Conservation (phyloP, 2,329 filamentous ascomycete species). For the Ascochyta viciae-villosae region DNA sequence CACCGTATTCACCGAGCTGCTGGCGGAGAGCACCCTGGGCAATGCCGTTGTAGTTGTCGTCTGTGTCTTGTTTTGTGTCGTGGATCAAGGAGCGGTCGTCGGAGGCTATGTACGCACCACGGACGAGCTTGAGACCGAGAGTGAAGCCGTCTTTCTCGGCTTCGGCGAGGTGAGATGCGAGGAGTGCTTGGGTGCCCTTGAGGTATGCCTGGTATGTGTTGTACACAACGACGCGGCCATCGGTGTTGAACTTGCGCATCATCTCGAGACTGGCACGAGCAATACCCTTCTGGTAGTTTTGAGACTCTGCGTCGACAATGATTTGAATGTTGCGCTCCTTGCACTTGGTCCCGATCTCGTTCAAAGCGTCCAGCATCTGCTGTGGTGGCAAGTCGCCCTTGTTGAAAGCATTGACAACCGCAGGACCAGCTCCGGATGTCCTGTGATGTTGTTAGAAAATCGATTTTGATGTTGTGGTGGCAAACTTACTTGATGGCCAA, state of each 20-base stretch:
- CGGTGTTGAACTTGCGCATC: slow-evolving; percentile 61
- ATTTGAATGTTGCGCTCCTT: slow-evolving; percentile 53
- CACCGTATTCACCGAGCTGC: slow-evolving; percentile 34
- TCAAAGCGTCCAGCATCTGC: slow-evolving; percentile 54
- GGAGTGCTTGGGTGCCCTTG: slow-evolving; percentile 53
- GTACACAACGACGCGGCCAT: slow-evolving; percentile 68
- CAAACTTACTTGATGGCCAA: slow-evolving; percentile 39
- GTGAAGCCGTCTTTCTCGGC: slow-evolving; percentile 59
- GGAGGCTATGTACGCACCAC: slow-evolving; percentile 63
- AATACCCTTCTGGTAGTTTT: slow-evolving; percentile 53
- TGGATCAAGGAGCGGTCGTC: slow-evolving; percentile 61
- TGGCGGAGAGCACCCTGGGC: slow-evolving; percentile 58
- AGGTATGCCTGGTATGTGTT: slow-evolving; percentile 67
- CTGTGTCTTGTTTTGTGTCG: slow-evolving; percentile 62
- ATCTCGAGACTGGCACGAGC: slow-evolving; percentile 63
- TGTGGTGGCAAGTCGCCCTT: slow-evolving; percentile 45
- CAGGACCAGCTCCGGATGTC: slow-evolving; percentile 53
- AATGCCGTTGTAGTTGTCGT: slow-evolving; percentile 72
- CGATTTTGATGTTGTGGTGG: background rate
- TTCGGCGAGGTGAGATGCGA: slow-evolving; percentile 55
- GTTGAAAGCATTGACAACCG: slow-evolving; percentile 50
- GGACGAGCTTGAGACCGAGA: slow-evolving; percentile 63
- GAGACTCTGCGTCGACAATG: slow-evolving; percentile 57
- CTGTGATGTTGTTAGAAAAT: slow-evolving; percentile 34
- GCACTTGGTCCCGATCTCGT: slow-evolving; percentile 51